A percentile compares a stretch with the other conserved stretches of the same genome.
These are phyloP conservation scores for Amphicarpaea edgeworthii DNA, from an alignment of 306 rosid genomes.

Conservation along the genomic window DNA sequence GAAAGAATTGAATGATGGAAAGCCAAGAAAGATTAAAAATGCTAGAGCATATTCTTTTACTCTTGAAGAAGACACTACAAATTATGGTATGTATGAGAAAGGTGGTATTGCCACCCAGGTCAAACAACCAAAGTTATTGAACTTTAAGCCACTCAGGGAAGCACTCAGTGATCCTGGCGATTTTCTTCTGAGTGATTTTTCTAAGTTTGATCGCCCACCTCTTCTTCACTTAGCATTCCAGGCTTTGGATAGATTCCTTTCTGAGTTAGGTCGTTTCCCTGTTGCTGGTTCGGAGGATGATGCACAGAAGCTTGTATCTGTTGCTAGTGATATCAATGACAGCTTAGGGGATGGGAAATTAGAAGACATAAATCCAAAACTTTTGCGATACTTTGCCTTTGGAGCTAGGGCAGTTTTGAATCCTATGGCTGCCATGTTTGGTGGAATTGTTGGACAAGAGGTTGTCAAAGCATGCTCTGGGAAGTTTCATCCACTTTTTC, in stretches of 20 bases:
- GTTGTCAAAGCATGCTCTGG: conserved; percentile 98
- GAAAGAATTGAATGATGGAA: conserved; percentile 89
- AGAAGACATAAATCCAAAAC: conserved; percentile 80
- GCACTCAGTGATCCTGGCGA: conserved; percentile 82
- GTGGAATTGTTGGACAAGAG: conserved; percentile 98
- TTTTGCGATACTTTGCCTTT: conserved; percentile 78
- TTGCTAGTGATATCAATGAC: conserved; percentile 66
- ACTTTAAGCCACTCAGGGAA: conserved; percentile 74
- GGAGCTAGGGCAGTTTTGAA: conserved; percentile 94
- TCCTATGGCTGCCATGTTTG: conserved; percentile 99
- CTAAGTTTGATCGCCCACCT: conserved; percentile 85
- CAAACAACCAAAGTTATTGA: conserved; percentile 79
- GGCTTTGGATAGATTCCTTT: conserved; percentile 74
- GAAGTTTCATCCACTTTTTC: conserved; percentile 94
- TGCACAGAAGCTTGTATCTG: conserved; percentile 70
- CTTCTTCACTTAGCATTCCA: conserved; percentile 81
- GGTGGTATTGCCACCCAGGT: conserved; percentile 93
- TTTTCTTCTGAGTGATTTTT: conserved; percentile 88
- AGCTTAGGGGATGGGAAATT: conserved; percentile 65
- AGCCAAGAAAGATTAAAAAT: conserved; percentile 76
- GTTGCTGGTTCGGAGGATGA: conserved; percentile 85
- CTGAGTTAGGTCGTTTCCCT: conserved; percentile 74
- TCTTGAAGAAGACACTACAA: conserved; percentile 85
- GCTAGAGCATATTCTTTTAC: conserved; percentile 79
- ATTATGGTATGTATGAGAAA: conserved; percentile 71